Evolutionary conservation across 1,284 basidiomycete species (phyloP), one percentile per base, ranked within the genome.

Genomic region (Jaminaea rosea): DNA sequence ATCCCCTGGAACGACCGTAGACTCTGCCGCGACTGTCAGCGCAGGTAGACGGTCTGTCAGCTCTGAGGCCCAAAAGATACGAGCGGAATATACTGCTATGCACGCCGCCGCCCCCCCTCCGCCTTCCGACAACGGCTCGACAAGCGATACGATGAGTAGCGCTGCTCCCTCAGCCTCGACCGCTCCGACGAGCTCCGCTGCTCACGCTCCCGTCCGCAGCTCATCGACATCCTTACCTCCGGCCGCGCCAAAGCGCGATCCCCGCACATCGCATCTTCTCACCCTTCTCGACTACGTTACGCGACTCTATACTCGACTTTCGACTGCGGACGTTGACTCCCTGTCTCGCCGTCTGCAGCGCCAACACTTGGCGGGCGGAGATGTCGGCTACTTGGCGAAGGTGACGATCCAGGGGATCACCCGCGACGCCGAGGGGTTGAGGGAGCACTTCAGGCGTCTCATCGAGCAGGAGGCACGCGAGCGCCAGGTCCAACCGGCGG

Each of bases 331-430:
- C 63, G 84, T 92, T 1, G 79, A 86, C 26, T 91, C 89, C 0
- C 79, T 98, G 34, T 87, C 87, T 39, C 86, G 86, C 53, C 83
- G 93, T 13, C 79, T 98, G 39, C 93, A 91, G 75, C 84, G 90
- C 44, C 93, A 97, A 62, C 83, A 92, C 66, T 79, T 97, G 1
- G 76, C 87, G 2, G 85, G 84, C 37, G n/a, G n/a, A n/a, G 92
- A 97, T 64, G 81, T 97, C 17, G 82, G 83, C 13, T 88, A 96
- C 67, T 79, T 97, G 15, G 92, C 91, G 0, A 83, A 85, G 34
- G 83, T 82, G 19, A 96, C 90, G 0, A 80, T 97, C 52, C 81
- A 82, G 52, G 80, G 80, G 36, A 84, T 97, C 47, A 72, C 90
- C 15, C 76, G 79, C 29, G 92, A 98, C 51, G 79, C 84, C 7